Evolutionary conservation across 371 early-diverging fungal species (phyloP).

Genomic region (Dichotomocladium elegans): DNA sequence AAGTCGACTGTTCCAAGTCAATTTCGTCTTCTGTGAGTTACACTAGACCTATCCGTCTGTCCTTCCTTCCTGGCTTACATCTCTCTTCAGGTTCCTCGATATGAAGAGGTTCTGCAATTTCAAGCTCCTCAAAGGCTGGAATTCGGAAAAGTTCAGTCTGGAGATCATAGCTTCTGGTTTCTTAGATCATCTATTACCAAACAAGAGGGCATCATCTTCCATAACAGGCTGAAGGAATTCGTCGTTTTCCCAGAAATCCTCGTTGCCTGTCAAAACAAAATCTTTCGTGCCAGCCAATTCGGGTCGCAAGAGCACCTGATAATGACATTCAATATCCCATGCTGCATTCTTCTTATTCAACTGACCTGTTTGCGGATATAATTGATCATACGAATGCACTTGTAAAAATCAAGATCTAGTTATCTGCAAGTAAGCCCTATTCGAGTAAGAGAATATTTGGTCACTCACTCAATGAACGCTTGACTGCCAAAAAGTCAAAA

Average conservation of each 20-base stretch:
- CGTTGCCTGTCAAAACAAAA: conserved; percentile 45
- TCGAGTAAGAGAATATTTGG: not conserved
- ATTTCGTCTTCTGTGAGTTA: too few relatives aligned
- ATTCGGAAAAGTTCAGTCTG: too few relatives aligned
- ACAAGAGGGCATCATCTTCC: conserved; percentile 80
- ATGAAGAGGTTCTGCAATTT: conserved; percentile 44
- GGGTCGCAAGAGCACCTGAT: conserved; percentile 12
- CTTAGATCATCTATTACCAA: conserved; percentile 35
- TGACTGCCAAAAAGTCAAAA: conserved; percentile 66
- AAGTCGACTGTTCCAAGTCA: conserved; percentile 4
- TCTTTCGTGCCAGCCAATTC: conserved; percentile 16
- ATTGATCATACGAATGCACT: conserved; percentile 83
- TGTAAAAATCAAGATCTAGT: conserved; percentile 76
- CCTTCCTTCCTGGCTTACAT: too few relatives aligned
- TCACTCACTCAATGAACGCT: conserved; percentile 38
- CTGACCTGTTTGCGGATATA: conserved; percentile 63
- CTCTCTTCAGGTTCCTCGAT: conserved; percentile 14
- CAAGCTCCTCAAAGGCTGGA: conserved; percentile 62
- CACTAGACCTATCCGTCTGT: too few relatives aligned
- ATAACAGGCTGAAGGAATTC: conserved; percentile 71
- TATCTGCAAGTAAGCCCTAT: not conserved
- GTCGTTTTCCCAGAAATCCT: conserved; percentile 69
- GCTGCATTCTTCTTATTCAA: not conserved
- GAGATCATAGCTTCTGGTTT: not conserved
- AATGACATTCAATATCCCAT: not conserved